A percentile compares a stretch with the other conserved stretches of the same genome.
phyloP scores from a whole-genome alignment of 2,329 filamentous ascomycete species.

The Penicillium digitatum region DNA sequence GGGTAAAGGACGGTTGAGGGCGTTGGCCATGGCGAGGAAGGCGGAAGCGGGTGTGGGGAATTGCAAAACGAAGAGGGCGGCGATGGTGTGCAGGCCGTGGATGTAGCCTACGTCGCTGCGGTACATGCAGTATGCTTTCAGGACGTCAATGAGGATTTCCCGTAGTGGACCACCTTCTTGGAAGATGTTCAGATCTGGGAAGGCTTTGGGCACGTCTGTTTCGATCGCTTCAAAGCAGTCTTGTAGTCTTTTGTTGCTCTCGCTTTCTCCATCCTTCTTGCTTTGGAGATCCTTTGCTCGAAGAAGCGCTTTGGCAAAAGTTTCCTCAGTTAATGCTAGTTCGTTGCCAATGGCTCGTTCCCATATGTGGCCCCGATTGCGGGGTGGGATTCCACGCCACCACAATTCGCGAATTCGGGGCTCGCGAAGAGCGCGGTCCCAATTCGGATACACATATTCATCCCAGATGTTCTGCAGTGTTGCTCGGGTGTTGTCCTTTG shows the following conservation, averaged over 20 bases:
- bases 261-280: conserved; percentile 42
- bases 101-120: conserved; percentile 60
- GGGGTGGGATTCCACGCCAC: conserved; percentile 60
- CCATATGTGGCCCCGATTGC: conserved; percentile 57
- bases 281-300: conserved; percentile 51
- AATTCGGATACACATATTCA: conserved; percentile 57
- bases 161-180: conserved; percentile 52
- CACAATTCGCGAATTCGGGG: conserved; percentile 58
- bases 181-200: conserved; percentile 58
- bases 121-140: conserved; percentile 62
- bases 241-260: conserved; percentile 44
- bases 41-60: conserved; percentile 51
- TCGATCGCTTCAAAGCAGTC: conserved; percentile 54
- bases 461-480: conserved; percentile 59
- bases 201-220: conserved; percentile 52
- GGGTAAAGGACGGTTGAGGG: conserved; percentile 58
- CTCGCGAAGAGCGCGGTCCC: conserved; percentile 53
- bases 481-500: conserved; percentile 51
- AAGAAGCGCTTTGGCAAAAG: conserved; percentile 55
- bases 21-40: conserved; percentile 58
- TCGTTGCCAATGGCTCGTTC: conserved; percentile 59
- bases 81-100: conserved; percentile 57
- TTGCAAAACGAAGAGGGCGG: conserved; percentile 57
- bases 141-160: conserved; percentile 54
- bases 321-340: conserved; percentile 52